Conservation (phyloP, 495 filamentous ascomycete genomes). For the Letharia columbiana region DNA sequence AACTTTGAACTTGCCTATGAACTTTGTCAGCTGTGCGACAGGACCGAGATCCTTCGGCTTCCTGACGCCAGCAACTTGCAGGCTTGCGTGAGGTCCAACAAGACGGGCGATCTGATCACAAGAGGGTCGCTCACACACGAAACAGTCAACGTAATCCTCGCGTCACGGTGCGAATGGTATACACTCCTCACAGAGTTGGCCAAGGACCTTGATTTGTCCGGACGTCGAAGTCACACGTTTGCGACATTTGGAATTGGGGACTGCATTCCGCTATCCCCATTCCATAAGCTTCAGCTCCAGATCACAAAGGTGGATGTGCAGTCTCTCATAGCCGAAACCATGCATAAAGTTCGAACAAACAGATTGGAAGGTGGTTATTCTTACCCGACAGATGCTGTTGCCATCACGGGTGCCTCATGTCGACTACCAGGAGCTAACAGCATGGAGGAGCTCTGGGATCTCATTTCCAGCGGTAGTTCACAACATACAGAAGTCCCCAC, state of each 20-base stretch:
- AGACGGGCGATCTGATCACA: conserved; percentile 19
- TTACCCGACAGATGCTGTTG: conserved; percentile 18
- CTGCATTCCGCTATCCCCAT: conserved; percentile 29
- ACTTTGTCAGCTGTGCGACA: conserved; percentile 23
- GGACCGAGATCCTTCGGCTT: conserved; percentile 19
- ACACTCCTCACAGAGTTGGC: conserved; percentile 27
- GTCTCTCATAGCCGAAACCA: not conserved
- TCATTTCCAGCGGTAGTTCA: conserved; percentile 21
- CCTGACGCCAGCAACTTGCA: conserved; percentile 23
- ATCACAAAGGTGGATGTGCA: conserved; percentile 25
- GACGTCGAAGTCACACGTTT: conserved; percentile 20
- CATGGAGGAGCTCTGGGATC: conserved; percentile 29
- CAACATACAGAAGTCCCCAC: conserved; percentile 16
- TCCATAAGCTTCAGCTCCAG: conserved; percentile 25
- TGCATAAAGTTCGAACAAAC: conserved; percentile 1
- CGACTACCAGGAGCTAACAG: conserved; percentile 22
- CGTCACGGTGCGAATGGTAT: conserved; percentile 34
- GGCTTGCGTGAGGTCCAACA: conserved; percentile 29
- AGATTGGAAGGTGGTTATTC: conserved; percentile 8
- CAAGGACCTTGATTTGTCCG: conserved; percentile 22
- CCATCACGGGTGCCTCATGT: conserved; percentile 23
- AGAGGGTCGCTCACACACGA: conserved; percentile 27
- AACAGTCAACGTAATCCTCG: conserved; percentile 28
- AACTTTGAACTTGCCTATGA: conserved; percentile 26
- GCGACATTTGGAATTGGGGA: conserved; percentile 30